These are phyloP conservation scores for Physocladia obscura DNA, from an alignment of 192 early-diverging fungal species.

Conservation along the genomic window DNA sequence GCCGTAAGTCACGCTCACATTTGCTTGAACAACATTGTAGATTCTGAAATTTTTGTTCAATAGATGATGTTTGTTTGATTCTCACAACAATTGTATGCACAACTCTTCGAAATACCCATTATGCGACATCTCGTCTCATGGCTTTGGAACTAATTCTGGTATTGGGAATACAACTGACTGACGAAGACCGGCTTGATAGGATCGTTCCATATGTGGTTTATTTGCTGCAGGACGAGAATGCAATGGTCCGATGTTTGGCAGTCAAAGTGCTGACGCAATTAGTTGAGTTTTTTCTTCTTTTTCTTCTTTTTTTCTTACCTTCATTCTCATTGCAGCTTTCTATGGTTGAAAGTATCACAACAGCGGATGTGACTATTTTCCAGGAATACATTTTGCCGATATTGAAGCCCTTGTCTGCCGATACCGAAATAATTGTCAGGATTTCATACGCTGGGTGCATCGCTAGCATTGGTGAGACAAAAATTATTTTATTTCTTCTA, in stretches of 20 bases:
- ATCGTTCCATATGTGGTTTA: conserved; percentile 76
- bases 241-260: conserved; percentile 61
- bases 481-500: background rate
- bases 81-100: conserved; percentile 69
- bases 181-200: conserved; percentile 73
- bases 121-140: conserved; percentile 68
- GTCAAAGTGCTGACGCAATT: conserved; percentile 69
- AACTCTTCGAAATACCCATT: conserved; percentile 66
- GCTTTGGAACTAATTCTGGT: conserved; percentile 75
- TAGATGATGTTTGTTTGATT: conserved; percentile 69
- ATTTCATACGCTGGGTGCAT: conserved; percentile 82
- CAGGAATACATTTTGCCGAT: conserved; percentile 86
- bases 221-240: conserved; percentile 63
- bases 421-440: conserved; percentile 75
- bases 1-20: conserved; percentile 23
- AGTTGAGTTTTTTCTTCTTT: conserved; percentile 39
- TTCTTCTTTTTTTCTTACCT: background rate
- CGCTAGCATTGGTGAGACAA: conserved; percentile 49
- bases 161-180: conserved; percentile 52
- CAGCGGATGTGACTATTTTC: conserved; percentile 83
- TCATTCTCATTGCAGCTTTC: conserved; percentile 48
- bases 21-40: background rate
- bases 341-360: conserved; percentile 74
- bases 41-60: background rate
- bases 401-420: conserved; percentile 66